phyloP scores from a whole-genome alignment of 1,284 basidiomycete species.

The Phlebopus sp. region DNA sequence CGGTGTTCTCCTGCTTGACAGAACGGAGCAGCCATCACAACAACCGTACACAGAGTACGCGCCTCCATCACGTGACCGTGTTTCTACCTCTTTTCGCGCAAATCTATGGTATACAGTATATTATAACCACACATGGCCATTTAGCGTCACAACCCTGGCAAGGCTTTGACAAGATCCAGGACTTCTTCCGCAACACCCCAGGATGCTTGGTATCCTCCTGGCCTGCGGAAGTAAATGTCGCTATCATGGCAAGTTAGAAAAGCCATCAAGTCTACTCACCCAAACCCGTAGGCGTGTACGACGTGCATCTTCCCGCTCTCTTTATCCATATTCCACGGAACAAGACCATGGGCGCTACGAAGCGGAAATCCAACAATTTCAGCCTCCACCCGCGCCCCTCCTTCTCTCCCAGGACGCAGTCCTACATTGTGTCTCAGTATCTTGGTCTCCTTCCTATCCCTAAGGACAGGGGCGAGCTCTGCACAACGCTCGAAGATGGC shows the following conservation, averaged over 20 bases:
- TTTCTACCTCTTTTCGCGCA: too few relatives aligned
- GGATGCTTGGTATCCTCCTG: slow-evolving; percentile 51
- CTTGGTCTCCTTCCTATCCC: slow-evolving; percentile 34
- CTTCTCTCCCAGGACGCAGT: slow-evolving; percentile 54
- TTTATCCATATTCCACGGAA: slow-evolving; percentile 24
- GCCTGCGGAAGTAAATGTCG: slow-evolving; percentile 27
- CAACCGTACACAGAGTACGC: slow-evolving; percentile 26
- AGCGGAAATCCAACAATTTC: slow-evolving; percentile 44
- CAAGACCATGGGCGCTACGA: slow-evolving; percentile 26
- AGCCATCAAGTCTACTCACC: slow-evolving; percentile 33
- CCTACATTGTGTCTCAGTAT: slow-evolving; percentile 63
- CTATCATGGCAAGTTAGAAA: slow-evolving; percentile 4
- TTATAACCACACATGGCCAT: background rate
- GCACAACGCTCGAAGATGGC: slow-evolving; percentile 46
- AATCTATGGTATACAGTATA: background rate
- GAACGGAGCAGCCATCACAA: slow-evolving; percentile 18
- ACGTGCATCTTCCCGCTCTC: slow-evolving; percentile 39
- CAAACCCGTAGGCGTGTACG: slow-evolving; percentile 67
- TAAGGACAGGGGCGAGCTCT: slow-evolving; percentile 37
- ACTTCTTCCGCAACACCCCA: slow-evolving; percentile 53
- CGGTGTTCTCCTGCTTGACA: background rate
- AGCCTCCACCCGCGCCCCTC: slow-evolving; percentile 57
- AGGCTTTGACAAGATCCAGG: slow-evolving; percentile 28
- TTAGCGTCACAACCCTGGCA: background rate
- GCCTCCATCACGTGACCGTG: slow-evolving; percentile 31